Conservation (phyloP, 345 rosid species). For the Draba incana region DNA sequence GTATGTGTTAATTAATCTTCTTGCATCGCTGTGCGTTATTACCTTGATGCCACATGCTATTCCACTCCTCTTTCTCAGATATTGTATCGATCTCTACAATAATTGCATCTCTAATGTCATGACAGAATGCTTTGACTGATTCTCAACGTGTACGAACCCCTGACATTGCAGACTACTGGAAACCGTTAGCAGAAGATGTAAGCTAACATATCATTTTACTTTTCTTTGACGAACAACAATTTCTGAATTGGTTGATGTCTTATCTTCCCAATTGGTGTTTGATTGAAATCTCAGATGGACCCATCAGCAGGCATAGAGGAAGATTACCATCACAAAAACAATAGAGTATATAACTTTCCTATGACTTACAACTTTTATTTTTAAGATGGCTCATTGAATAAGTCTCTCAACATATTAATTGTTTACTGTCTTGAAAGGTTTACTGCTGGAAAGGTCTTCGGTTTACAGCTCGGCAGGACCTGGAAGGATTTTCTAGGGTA, state of each 20-base stretch:
- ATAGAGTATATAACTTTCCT: slow-evolving; percentile 52
- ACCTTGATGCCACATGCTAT: background rate
- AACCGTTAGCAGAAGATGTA: slow-evolving; percentile 95
- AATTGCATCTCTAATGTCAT: slow-evolving; percentile 38
- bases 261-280: slow-evolving; percentile 6
- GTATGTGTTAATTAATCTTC: slow-evolving; percentile 43
- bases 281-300: slow-evolving; percentile 71
- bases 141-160: slow-evolving; percentile 93
- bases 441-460: slow-evolving; percentile 99
- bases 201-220: slow-evolving; percentile 34
- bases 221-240: background rate
- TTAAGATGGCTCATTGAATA: slow-evolving; percentile 9
- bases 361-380: background rate
- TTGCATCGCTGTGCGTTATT: slow-evolving; percentile 2
- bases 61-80: slow-evolving; percentile 2
- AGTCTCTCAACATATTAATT: background rate
- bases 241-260: slow-evolving; percentile 14
- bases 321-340: slow-evolving; percentile 91
- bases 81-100: background rate
- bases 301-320: slow-evolving; percentile 91
- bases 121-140: slow-evolving; percentile 85
- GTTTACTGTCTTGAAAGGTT: slow-evolving; percentile 56
- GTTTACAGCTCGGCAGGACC: slow-evolving; percentile 89
- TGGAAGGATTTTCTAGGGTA: slow-evolving; percentile 94
- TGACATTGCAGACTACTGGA: slow-evolving; percentile 88